Evolutionary conservation across 1,284 basidiomycete genomes (phyloP).

Genomic region (Fomes fomentarius): DNA sequence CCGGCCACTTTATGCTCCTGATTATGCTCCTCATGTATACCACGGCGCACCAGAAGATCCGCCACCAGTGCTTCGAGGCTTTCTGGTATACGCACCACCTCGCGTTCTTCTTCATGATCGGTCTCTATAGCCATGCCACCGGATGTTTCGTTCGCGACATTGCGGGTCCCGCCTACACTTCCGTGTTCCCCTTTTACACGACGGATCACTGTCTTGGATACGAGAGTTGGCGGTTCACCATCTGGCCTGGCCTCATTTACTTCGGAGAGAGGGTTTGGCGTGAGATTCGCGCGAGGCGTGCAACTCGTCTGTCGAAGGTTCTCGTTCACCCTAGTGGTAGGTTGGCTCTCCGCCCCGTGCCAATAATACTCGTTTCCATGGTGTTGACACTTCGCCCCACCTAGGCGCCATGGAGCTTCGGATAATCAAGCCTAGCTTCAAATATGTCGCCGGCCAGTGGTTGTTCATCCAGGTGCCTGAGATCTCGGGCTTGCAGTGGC

Average conservation of each 20-base stretch:
- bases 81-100: slow-evolving; percentile 95
- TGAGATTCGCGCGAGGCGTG: slow-evolving; percentile 74
- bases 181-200: slow-evolving; percentile 81
- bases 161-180: slow-evolving; percentile 64
- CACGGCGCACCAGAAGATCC: slow-evolving; percentile 82
- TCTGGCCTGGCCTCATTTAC: slow-evolving; percentile 87
- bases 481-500: slow-evolving; percentile 85
- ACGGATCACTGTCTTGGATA: slow-evolving; percentile 86
- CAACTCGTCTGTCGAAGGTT: slow-evolving; percentile 80
- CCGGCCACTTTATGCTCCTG: slow-evolving; percentile 89
- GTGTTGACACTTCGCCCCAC: slow-evolving; percentile 1
- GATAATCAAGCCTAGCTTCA: slow-evolving; percentile 86
- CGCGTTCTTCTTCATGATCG: slow-evolving; percentile 91
- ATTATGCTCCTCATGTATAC: slow-evolving; percentile 88
- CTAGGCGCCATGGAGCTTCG: slow-evolving; percentile 86
- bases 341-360: slow-evolving; percentile 26
- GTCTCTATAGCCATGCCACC: slow-evolving; percentile 85
- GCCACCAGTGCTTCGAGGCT: slow-evolving; percentile 85
- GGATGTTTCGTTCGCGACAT: slow-evolving; percentile 92
- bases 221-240: slow-evolving; percentile 82
- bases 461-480: slow-evolving; percentile 87
- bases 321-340: slow-evolving; percentile 80
- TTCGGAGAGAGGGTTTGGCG: slow-evolving; percentile 83
- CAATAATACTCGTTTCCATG: slow-evolving; percentile 4
- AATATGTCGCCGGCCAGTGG: slow-evolving; percentile 91